A percentile compares a stretch with the other conserved stretches of the same genome.
These are phyloP conservation scores for Dendrobium chrysotoxum DNA, from an alignment of 106 monocot species.

Conservation along the genomic window DNA sequence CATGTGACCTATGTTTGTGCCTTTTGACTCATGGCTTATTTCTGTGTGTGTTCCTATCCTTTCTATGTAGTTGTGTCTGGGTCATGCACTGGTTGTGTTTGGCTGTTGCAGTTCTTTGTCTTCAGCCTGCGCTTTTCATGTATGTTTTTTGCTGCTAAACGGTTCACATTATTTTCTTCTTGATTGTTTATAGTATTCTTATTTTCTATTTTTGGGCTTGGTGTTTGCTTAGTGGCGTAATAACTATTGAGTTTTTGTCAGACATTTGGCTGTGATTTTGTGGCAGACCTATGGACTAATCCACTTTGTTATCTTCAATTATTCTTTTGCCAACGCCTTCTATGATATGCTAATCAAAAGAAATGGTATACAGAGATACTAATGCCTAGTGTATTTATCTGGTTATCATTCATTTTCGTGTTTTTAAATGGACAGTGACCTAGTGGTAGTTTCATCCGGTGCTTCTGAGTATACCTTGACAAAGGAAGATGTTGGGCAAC, in stretches of 20 bases:
- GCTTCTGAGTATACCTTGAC: slow-evolving; percentile 70
- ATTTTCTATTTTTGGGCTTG: not conserved
- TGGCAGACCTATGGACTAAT: not conserved
- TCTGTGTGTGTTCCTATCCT: not conserved
- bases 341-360: not conserved
- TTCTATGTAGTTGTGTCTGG: not conserved
- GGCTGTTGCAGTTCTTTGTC: not conserved
- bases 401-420: not conserved
- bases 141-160: not conserved
- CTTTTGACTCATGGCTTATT: not conserved
- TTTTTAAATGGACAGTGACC: slow-evolving; percentile 36
- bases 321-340: not conserved
- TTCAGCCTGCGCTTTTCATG: not conserved
- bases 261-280: not conserved
- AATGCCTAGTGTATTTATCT: slow-evolving; percentile 4
- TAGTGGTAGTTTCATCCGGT: slow-evolving; percentile 49
- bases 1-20: not conserved
- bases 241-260: not conserved
- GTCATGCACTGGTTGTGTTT: not conserved
- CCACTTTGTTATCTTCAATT: not conserved
- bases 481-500: slow-evolving; percentile 74
- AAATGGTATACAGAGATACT: not conserved
- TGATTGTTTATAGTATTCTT: not conserved
- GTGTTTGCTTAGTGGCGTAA: not conserved
- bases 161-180: not conserved